Conservation (phyloP, 1,284 basidiomycete species). For the Tylopilus orsonianus region DNA sequence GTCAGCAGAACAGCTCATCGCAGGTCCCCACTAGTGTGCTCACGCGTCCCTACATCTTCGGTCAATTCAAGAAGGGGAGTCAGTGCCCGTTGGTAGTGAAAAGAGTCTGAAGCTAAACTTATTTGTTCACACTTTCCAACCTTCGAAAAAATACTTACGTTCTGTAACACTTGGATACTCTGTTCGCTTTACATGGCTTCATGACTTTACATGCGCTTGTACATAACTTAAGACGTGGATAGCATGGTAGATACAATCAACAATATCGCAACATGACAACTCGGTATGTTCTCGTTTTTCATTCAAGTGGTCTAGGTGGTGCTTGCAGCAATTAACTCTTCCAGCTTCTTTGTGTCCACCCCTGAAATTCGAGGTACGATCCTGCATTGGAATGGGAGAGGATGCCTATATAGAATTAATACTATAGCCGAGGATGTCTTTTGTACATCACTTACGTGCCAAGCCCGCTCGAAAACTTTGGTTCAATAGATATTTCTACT, state of each 20-base stretch:
- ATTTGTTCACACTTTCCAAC: neutral
- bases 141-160: slow-evolving; percentile 2
- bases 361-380: slow-evolving; percentile 16
- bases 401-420: slow-evolving; percentile 9
- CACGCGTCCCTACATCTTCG: slow-evolving; percentile 66
- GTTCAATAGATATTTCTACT: slow-evolving; percentile 10
- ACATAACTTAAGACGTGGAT: too few relatives aligned
- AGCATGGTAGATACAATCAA: neutral
- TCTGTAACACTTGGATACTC: neutral
- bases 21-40: slow-evolving; percentile 56
- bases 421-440: neutral
- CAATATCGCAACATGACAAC: too few relatives aligned
- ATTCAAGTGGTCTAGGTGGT: neutral
- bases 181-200: neutral
- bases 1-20: neutral
- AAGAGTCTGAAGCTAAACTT: slow-evolving; percentile 16
- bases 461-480: slow-evolving; percentile 13
- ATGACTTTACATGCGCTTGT: neutral
- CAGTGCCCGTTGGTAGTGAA: slow-evolving; percentile 63
- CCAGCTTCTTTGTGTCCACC: slow-evolving; percentile 9
- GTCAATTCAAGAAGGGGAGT: slow-evolving; percentile 61
- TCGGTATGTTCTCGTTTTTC: too few relatives aligned
- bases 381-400: slow-evolving; percentile 18
- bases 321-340: slow-evolving; percentile 11
- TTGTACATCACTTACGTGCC: slow-evolving; percentile 3